Conservation (phyloP, 179 eudicot genomes). For the Sideroxylon spinosum region DNA sequence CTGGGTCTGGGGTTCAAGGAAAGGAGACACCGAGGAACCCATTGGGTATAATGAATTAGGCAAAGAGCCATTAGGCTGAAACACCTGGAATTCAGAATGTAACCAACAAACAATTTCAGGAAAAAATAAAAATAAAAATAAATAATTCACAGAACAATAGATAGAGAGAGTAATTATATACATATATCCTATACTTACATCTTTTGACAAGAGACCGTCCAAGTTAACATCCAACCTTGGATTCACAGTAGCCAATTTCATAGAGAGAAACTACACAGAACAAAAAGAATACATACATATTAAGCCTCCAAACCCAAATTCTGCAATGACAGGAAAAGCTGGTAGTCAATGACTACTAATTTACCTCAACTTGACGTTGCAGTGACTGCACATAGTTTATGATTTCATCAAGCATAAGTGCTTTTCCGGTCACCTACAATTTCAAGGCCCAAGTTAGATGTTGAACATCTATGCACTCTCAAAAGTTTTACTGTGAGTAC, state of each 20-base stretch:
- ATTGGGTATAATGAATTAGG: conserved; percentile 46
- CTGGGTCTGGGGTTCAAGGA: conserved; percentile 41
- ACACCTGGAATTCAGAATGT: conserved; percentile 34
- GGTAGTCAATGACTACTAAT: not conserved
- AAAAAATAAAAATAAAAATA: too few species aligned
- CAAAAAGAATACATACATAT: not conserved
- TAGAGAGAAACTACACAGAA: conserved; percentile 59
- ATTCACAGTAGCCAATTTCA: conserved; percentile 71
- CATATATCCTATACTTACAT: conserved; percentile 41
- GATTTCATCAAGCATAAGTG: conserved; percentile 90
- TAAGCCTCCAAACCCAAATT: not conserved
- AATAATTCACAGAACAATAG: not conserved
- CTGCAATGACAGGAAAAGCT: not conserved
- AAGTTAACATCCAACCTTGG: conserved; percentile 48
- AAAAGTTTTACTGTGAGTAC: not conserved
- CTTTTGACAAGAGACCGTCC: conserved; percentile 49
- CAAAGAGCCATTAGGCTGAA: conserved; percentile 40
- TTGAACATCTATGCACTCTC: not conserved
- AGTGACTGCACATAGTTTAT: conserved; percentile 84
- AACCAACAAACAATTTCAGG: conserved; percentile 17
- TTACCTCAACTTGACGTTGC: conserved; percentile 93
- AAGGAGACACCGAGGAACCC: conserved; percentile 40
- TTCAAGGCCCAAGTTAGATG: not conserved
- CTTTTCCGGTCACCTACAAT: conserved; percentile 78
- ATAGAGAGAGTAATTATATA: not conserved